A percentile compares a stretch with the other conserved stretches of the same genome.
Evolutionary conservation across 2,329 filamentous ascomycete genomes (phyloP).

Genomic region (Magnaporthiopsis rhizophila): DNA sequence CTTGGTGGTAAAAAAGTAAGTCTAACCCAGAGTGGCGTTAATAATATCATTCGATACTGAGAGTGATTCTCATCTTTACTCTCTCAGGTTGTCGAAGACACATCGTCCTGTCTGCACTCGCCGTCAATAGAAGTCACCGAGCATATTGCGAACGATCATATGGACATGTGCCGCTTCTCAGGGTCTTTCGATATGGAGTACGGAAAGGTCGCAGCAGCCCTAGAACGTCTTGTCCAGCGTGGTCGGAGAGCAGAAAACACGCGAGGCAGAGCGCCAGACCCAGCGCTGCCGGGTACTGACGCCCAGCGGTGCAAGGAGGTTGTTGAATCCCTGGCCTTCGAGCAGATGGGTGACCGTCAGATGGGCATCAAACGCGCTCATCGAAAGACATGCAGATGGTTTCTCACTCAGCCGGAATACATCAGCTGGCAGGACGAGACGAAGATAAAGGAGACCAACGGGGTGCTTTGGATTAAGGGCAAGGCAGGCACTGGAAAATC

Average conservation of each 20-base stretch:
- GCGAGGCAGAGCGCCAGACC: background rate
- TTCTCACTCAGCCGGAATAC: slow-evolving; percentile 15
- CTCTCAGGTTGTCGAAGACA: slow-evolving; percentile 24
- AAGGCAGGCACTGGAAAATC: slow-evolving; percentile 34
- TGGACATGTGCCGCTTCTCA: slow-evolving; percentile 26
- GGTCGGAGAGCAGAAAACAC: background rate
- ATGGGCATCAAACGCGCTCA: background rate
- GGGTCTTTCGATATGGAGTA: slow-evolving; percentile 15
- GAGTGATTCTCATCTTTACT: no score
- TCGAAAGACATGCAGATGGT: slow-evolving; percentile 2
- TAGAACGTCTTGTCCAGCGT: background rate
- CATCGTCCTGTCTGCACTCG: slow-evolving; percentile 24
- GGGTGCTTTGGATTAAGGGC: slow-evolving; percentile 36
- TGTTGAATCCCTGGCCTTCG: background rate
- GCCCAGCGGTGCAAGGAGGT: background rate
- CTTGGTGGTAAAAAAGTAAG: background rate
- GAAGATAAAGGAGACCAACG: slow-evolving; percentile 20
- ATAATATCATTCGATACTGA: no score
- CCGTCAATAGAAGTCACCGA: slow-evolving; percentile 21
- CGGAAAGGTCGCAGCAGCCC: background rate
- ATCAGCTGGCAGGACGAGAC: slow-evolving; percentile 22
- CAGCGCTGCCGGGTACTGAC: background rate
- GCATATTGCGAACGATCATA: slow-evolving; percentile 24
- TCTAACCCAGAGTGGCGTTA: background rate
- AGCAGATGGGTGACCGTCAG: background rate